These are phyloP conservation scores for Hypoxylon sp. DNA, from an alignment of 2,329 filamentous ascomycete genomes.

Conservation along the genomic window DNA sequence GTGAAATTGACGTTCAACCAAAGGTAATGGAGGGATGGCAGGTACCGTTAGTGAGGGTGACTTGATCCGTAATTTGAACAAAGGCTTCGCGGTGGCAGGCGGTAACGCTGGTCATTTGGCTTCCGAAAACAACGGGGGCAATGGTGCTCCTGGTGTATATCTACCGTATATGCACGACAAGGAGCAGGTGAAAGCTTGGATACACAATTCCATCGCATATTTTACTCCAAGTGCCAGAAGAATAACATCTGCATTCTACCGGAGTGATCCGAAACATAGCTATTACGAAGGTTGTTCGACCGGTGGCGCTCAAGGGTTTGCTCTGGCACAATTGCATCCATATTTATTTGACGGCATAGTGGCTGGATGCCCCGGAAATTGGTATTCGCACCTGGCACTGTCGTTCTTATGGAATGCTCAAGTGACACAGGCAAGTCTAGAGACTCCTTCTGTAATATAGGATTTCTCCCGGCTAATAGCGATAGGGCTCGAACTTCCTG, in stretches of 20 bases:
- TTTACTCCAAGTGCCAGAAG: conserved; percentile 53
- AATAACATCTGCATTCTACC: conserved; percentile 56
- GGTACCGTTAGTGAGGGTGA: conserved; percentile 42
- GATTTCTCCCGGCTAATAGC: conserved; percentile 11
- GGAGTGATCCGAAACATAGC: conserved; percentile 50
- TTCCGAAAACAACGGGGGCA: conserved; percentile 40
- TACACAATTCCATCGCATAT: conserved; percentile 57
- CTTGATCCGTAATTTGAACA: conserved; percentile 45
- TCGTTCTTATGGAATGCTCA: conserved; percentile 47
- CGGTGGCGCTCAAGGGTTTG: conserved; percentile 60
- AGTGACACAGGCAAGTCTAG: conserved; percentile 35
- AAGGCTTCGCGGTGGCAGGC: conserved; percentile 48
- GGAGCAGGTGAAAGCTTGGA: conserved; percentile 53
- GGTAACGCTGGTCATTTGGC: conserved; percentile 48
- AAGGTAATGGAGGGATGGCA: conserved; percentile 50
- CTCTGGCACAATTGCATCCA: conserved; percentile 59
- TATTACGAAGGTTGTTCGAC: conserved; percentile 61
- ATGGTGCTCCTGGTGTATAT: conserved; percentile 41
- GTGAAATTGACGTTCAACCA: neutral
- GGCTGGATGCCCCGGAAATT: conserved; percentile 59
- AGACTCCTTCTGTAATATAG: neutral
- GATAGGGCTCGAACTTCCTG: conserved; percentile 33
- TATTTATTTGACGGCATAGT: conserved; percentile 61
- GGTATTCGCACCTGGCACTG: conserved; percentile 52
- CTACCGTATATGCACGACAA: conserved; percentile 43